Percentiles rank a stretch among this genome's conserved stretches.
phyloP scores from a whole-genome alignment of 441 rosid genomes.

The Biscutella laevigata region DNA sequence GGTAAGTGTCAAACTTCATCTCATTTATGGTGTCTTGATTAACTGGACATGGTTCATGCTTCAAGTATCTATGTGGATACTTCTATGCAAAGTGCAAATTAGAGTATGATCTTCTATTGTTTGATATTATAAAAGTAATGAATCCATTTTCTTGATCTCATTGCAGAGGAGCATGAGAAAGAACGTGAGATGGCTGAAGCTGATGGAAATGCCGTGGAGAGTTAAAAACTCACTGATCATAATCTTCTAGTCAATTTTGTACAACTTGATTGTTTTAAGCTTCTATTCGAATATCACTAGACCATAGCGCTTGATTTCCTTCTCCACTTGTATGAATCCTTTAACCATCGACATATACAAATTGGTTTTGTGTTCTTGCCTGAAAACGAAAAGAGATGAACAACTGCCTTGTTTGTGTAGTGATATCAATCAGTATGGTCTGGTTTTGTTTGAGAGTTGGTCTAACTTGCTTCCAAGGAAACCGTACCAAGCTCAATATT shows the following conservation, averaged over 20 bases:
- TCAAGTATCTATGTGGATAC: too few species aligned
- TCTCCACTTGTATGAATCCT: background rate
- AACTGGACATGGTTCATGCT: background rate
- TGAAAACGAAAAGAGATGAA: background rate
- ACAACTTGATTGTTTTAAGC: background rate
- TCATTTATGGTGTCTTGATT: background rate
- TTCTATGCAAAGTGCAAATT: background rate
- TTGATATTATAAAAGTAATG: background rate
- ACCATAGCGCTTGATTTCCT: background rate
- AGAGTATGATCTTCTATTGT: background rate
- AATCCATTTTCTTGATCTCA: background rate
- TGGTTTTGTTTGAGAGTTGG: background rate
- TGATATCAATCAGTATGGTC: too few species aligned
- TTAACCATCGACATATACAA: background rate
- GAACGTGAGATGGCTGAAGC: slow-evolving; percentile 50
- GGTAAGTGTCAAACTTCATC: slow-evolving; percentile 39
- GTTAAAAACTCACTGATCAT: background rate
- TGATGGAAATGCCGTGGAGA: slow-evolving; percentile 29
- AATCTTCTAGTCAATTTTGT: background rate
- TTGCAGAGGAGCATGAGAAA: slow-evolving; percentile 65
- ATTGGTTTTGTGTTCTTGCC: background rate
- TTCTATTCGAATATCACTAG: background rate
- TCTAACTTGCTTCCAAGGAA: background rate
- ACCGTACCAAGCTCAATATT: background rate
- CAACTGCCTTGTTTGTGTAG: too few species aligned